Conservation (phyloP, 176 grass and related monocot species). For the Eragrostis curvula region DNA sequence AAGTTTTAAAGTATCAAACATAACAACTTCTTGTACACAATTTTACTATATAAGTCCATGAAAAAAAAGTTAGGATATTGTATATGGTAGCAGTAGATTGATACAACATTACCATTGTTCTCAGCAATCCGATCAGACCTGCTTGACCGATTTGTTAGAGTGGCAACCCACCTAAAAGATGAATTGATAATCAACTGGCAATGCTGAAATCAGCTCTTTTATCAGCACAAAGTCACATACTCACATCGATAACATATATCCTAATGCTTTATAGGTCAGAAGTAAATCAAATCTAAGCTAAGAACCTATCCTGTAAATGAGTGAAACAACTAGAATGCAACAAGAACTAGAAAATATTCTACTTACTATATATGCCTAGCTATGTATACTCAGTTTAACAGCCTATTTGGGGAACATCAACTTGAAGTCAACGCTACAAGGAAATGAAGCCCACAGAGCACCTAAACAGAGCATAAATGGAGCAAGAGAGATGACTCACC, state of each 20-base stretch:
- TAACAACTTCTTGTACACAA: neutral
- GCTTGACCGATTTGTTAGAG: neutral
- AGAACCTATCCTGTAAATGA: neutral
- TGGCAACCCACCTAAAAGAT: conserved; percentile 10
- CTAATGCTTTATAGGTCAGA: neutral
- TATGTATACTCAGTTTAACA: neutral
- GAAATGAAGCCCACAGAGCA: neutral
- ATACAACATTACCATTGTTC: conserved; percentile 23
- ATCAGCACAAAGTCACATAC: neutral
- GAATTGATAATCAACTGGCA: neutral
- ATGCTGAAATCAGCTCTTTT: neutral
- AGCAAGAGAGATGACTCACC: conserved; percentile 16
- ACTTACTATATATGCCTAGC: neutral
- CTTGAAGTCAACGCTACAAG: neutral
- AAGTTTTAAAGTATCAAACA: neutral
- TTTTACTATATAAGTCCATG: neutral
- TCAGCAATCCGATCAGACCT: neutral
- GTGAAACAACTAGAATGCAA: neutral
- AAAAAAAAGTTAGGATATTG: neutral
- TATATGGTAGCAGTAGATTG: neutral
- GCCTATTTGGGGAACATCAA: neutral
- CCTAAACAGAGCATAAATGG: neutral
- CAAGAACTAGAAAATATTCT: neutral
- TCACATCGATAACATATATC: neutral
- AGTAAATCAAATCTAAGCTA: neutral